Percentiles rank a stretch among this genome's conserved stretches.
Evolutionary conservation across 352 stramenopile species (phyloP).

Genomic region (Globisporangium nagaii): DNA sequence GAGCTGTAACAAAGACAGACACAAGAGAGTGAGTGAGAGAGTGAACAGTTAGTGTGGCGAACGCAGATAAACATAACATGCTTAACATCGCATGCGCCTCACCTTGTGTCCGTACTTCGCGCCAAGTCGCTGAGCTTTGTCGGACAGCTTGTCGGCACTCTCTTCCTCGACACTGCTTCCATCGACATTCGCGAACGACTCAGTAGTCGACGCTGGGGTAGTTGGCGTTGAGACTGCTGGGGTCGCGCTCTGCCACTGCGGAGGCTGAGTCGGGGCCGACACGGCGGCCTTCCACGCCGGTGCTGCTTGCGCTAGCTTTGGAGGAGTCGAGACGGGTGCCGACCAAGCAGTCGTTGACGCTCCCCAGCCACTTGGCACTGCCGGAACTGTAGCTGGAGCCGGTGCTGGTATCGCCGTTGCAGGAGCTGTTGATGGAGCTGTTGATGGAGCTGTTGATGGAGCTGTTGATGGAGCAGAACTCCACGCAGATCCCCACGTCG

Average conservation of each 20-base stretch:
- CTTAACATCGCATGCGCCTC: background rate
- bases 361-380: conserved; percentile 6
- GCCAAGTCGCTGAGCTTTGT: conserved; percentile 61
- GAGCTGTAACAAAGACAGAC: conserved; percentile 21
- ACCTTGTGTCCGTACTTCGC: conserved; percentile 73
- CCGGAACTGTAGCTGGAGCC: conserved; percentile 6
- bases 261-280: conserved; percentile 2
- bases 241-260: conserved; percentile 4
- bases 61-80: background rate
- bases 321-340: conserved; percentile 7
- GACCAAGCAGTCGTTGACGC: conserved; percentile 21
- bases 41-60: background rate
- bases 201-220: background rate
- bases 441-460: background rate
- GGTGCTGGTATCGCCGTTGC: background rate
- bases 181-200: background rate
- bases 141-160: conserved; percentile 35
- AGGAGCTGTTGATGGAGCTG: conserved; percentile 8
- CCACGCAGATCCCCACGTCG: conserved; percentile 8
- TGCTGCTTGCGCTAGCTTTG: background rate
- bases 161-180: conserved; percentile 1
- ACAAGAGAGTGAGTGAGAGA: background rate
- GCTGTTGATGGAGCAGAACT: background rate
- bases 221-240: background rate
- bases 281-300: conserved; percentile 14